Base-by-base conservation (phyloP, 1,284 basidiomycete species). In the Tetrapyrgos nigripes region DNA sequence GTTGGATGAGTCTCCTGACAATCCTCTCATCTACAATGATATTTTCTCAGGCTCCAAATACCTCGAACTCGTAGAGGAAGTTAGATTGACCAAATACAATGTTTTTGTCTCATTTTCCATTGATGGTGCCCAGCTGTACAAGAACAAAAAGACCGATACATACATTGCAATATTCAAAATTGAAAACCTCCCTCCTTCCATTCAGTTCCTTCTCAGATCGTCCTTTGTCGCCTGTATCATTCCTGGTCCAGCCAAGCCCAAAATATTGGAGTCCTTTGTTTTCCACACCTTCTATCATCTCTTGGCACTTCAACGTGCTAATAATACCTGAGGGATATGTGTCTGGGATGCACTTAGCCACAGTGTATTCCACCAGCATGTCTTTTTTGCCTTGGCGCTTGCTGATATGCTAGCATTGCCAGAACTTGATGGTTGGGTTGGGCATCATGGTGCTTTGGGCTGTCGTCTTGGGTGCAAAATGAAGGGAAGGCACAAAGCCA, bases 231-330 rank as follows among this genome's bases (percentile, higher is more conserved):
- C 64, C 17, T 57, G 64, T 11, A 50, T 73, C 48, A 68, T 75
- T 37, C 71, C 69, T 13, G 73, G 73, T 17, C 75, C 74, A 1
- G 66, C 73, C 13, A 69, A 71, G 28, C 76, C 73, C 0, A 71
- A 72, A 49, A 67, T 74, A 48, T 40, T 73, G 5, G 73, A 79
- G 19, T 77, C 75, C 1, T 80, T 76, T 61, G 50, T 76, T 0
- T 76, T 73, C 50, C 67, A 68, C 24, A 68, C 70, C 17, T 59
- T 76, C 14, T 66, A 71, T 49, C 75, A 76, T 63, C 40, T 75
- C 19, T 55, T 68, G 4, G 71, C 72, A 0, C 52, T 76, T 26
- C 68, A 73, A 31, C 55, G 59, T 28, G 67, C 74, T 37, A 59
- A 61, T 50, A 24, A 55, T 33, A 33, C 35, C 8, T 3, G 53